A percentile compares a stretch with the other conserved stretches of the same genome.
These are phyloP conservation scores for Vigna unguiculata DNA, from an alignment of 306 rosid species.

Conservation along the genomic window DNA sequence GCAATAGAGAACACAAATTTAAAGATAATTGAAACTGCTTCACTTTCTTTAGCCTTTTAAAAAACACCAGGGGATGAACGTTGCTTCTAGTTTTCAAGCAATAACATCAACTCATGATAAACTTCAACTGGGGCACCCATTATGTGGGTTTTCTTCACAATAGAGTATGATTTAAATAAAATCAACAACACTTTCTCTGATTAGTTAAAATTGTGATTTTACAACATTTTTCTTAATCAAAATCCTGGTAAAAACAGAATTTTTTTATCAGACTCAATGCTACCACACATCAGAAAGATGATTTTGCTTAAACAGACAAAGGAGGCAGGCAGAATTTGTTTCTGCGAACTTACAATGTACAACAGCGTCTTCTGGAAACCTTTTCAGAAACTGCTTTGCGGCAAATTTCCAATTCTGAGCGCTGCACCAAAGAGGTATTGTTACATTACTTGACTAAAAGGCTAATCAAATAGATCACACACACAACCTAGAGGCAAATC, in stretches of 20 bases:
- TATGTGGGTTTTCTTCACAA: background rate
- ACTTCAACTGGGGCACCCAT: no score
- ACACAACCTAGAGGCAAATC: background rate
- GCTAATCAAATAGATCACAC: conserved; percentile 17
- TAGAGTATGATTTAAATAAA: background rate
- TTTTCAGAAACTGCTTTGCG: conserved; percentile 68
- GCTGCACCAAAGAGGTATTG: conserved; percentile 52
- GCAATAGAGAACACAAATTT: conserved; percentile 25
- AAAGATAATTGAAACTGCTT: conserved; percentile 8
- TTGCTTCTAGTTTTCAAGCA: conserved; percentile 15
- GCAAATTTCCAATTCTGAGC: conserved; percentile 84
- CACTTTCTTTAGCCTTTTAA: background rate
- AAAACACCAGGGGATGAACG: background rate
- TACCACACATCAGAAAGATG: background rate
- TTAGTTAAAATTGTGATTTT: no score
- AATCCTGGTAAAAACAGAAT: background rate
- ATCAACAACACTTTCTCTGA: no score
- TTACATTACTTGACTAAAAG: conserved; percentile 17
- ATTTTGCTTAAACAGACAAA: background rate
- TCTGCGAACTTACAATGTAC: conserved; percentile 64
- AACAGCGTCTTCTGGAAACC: conserved; percentile 66
- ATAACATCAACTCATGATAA: background rate
- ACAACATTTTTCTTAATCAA: no score
- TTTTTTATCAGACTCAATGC: no score
- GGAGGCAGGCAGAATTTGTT: background rate